Evolutionary conservation across 352 stramenopile genomes (phyloP).

Genomic region (Pythium apleroticum): DNA sequence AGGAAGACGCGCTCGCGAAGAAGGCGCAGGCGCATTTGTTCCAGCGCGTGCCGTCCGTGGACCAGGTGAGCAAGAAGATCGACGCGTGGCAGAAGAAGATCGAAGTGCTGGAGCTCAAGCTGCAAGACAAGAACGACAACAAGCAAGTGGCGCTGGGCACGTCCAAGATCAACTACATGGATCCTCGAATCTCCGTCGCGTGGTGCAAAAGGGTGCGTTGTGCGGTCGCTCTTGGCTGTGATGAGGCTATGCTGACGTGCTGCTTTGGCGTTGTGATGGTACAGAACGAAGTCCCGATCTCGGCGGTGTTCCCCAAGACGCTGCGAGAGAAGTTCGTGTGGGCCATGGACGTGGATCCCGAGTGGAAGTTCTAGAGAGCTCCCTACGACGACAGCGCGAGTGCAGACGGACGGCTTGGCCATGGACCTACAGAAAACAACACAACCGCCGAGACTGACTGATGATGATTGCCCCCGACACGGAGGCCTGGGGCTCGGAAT

Average conservation of each 20-base stretch:
- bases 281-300: constrained; percentile 95
- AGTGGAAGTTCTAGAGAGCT: constrained; percentile 94
- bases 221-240: too few relatives aligned
- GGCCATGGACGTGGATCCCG: constrained; percentile 97
- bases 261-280: not conserved
- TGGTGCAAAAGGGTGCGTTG: constrained; percentile 98
- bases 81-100: constrained; percentile 95
- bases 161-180: constrained; percentile 99
- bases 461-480: constrained; percentile 6
- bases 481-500: constrained; percentile 1
- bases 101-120: constrained; percentile 83
- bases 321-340: constrained; percentile 99
- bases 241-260: too few relatives aligned
- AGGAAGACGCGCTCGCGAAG: constrained; percentile 85
- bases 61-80: constrained; percentile 95
- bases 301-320: constrained; percentile 98
- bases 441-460: not conserved
- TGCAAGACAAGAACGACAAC: constrained; percentile 99
- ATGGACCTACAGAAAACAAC: not conserved
- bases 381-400: not conserved
- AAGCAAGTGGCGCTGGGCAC: constrained; percentile 98
- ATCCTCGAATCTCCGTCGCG: constrained; percentile 98
- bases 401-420: not conserved
- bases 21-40: constrained; percentile 95
- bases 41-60: constrained; percentile 84